Percentiles rank a stretch among this genome's conserved stretches.
Conservation (phyloP, 257 asterid species). For the Fraxinus americana region DNA sequence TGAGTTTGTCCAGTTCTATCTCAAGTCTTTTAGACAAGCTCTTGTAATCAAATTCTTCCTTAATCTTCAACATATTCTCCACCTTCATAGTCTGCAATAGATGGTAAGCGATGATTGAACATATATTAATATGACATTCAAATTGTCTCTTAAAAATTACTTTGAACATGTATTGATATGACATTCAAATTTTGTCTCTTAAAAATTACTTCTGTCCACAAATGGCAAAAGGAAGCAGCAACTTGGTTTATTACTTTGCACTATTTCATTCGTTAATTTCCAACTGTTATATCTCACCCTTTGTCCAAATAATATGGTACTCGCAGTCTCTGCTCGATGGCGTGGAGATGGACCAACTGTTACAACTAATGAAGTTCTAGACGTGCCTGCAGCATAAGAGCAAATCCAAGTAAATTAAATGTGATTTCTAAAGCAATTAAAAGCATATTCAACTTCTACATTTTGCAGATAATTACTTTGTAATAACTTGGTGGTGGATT, state of each 20-base stretch:
- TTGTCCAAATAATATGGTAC: constrained; percentile 97
- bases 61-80: constrained; percentile 98
- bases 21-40: constrained; percentile 82
- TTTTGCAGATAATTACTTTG: not conserved
- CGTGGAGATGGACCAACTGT: constrained; percentile 99
- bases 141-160: not conserved
- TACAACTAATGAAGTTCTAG: constrained; percentile 90
- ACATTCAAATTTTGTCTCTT: not conserved
- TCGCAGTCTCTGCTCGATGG: constrained; percentile 97
- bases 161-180: constrained; percentile 2
- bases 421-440: constrained; percentile 18
- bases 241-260: constrained; percentile 14
- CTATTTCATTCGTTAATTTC: not conserved
- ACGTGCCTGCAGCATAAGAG: constrained; percentile 71
- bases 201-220: not conserved
- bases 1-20: constrained; percentile 88
- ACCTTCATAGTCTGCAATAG: constrained; percentile 93
- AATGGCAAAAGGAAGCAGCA: constrained; percentile 5
- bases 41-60: constrained; percentile 96
- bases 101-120: constrained; percentile 18
- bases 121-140: too few relatives aligned
- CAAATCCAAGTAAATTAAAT: constrained; percentile 25
- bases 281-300: constrained; percentile 60
- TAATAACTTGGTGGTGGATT: not conserved
- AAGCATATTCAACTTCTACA: constrained; percentile 12